phyloP scores from a whole-genome alignment of 1,284 basidiomycete species.

The Sporisorium scitamineum region DNA sequence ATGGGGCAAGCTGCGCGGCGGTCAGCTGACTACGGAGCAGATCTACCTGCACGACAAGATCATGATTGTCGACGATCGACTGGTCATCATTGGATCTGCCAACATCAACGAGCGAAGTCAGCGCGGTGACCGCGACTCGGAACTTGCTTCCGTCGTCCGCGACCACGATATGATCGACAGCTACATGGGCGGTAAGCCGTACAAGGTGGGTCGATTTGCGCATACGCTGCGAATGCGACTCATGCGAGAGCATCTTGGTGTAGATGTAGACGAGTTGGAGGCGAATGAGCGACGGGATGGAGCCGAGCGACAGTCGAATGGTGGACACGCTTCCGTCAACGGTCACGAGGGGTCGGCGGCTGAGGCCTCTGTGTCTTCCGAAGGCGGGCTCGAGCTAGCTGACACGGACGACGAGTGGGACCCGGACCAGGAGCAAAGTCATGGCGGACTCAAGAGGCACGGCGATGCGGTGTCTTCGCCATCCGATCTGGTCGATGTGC shows the following conservation, averaged over 20 bases:
- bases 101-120: conserved; percentile 99
- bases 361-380: conserved; percentile 11
- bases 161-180: conserved; percentile 95
- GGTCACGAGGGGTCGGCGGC: conserved; percentile 14
- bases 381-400: conserved; percentile 22
- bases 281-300: conserved; percentile 41
- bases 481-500: conserved; percentile 27
- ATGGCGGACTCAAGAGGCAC: conserved; percentile 39
- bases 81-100: conserved; percentile 98
- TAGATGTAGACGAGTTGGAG: conserved; percentile 90
- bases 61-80: conserved; percentile 94
- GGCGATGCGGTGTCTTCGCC: conserved; percentile 10
- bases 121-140: conserved; percentile 94
- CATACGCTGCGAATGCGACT: conserved; percentile 91
- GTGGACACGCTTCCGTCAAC: conserved; percentile 4
- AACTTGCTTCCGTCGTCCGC: conserved; percentile 89
- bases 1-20: conserved; percentile 91
- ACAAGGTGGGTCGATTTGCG: conserved; percentile 95
- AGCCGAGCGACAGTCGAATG: conserved; percentile 1
- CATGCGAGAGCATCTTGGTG: conserved; percentile 95
- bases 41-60: conserved; percentile 71
- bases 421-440: conserved; percentile 79
- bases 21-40: conserved; percentile 89
- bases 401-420: conserved; percentile 75
- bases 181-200: conserved; percentile 92